Evolutionary conservation across 805 yeast genomes (phyloP).

Genomic region (Cyberlindnera maritima): DNA sequence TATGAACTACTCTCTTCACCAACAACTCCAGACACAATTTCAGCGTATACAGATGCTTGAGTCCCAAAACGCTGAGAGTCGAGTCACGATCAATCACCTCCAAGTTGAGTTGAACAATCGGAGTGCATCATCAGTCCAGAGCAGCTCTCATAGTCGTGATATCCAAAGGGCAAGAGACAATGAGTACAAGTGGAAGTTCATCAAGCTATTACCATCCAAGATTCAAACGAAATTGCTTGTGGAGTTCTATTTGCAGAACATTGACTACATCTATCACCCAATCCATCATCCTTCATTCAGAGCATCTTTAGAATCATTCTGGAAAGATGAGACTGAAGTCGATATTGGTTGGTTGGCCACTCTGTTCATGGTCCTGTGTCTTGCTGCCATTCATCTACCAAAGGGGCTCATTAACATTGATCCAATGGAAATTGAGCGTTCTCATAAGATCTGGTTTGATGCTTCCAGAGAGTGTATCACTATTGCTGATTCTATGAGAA

Average conservation of each 20-base stretch:
- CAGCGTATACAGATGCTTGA: constrained; percentile 19
- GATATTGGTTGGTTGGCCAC: constrained; percentile 27
- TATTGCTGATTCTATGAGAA: constrained; percentile 19
- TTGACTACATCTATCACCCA: constrained; percentile 31
- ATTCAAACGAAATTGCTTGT: constrained; percentile 25
- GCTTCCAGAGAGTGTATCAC: constrained; percentile 26
- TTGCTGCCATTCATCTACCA: constrained; percentile 29
- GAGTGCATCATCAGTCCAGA: background rate
- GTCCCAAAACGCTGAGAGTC: constrained; percentile 13
- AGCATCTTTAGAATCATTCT: constrained; percentile 17
- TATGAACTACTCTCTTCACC: constrained; percentile 7
- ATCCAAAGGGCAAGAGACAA: constrained; percentile 4
- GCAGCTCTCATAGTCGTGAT: background rate
- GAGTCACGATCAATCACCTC: constrained; percentile 7
- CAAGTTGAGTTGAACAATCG: constrained; percentile 12
- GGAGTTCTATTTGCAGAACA: constrained; percentile 27
- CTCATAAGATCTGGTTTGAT: constrained; percentile 28
- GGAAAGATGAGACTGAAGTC: constrained; percentile 21
- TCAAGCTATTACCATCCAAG: constrained; percentile 24
- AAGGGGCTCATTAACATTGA: constrained; percentile 27
- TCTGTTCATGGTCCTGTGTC: constrained; percentile 23
- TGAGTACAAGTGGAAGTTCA: constrained; percentile 19
- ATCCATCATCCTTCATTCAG: constrained; percentile 29
- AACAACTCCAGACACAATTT: constrained; percentile 17
- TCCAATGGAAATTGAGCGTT: constrained; percentile 24